Base-by-base conservation (phyloP, 352 stramenopile genomes). In the Phytopythium delawarense region DNA sequence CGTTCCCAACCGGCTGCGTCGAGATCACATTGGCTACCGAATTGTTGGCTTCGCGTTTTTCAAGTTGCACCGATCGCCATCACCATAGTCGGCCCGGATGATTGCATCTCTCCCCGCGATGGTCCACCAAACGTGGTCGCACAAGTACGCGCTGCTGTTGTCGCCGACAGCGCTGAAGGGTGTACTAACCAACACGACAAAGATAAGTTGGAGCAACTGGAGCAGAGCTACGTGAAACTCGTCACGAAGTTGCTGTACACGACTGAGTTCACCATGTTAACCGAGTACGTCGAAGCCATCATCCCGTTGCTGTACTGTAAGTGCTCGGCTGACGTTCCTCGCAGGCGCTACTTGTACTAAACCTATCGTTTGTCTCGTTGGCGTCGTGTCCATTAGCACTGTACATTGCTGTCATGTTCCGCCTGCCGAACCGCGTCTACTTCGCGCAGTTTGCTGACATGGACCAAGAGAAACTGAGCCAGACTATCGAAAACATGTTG, bases 401-500 rank as follows among this genome's bases (percentile, higher is more conserved):
- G 15, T 48, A 58, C 35, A 7, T 58, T 4, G n/a, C 48, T 1
- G 20, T 16, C 32, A 35, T 58, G 32, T 58, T 34, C 34, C 15
- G 48, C 32, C 15, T 25, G 1, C 30, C 30, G 2, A 70, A 71
- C 48, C 62, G 57, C 16, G 23, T 25, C 7, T 73, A 50, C 55
- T 69, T 69, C 53, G 3, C 54, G 4, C 59, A 48, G 12, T 28
- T 73, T 15, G 35, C 21, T 1, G 23, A 64, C 20, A 58, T 71
- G 28, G 42, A 57, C 16, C 21, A 40, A 4, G 8, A 16, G 18
- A 12, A 60, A 18, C 49, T 73, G n/a, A 4, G 23, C 7, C 25
- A 51, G 18, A 64, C 49, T 0, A n/a, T 76, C 16, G 15, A 6
- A 0, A 71, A 66, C 40, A 56, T 76, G 11, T 32, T 69, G 1